phyloP scores from a whole-genome alignment of 345 rosid species.

The Clarkia xantiana region DNA sequence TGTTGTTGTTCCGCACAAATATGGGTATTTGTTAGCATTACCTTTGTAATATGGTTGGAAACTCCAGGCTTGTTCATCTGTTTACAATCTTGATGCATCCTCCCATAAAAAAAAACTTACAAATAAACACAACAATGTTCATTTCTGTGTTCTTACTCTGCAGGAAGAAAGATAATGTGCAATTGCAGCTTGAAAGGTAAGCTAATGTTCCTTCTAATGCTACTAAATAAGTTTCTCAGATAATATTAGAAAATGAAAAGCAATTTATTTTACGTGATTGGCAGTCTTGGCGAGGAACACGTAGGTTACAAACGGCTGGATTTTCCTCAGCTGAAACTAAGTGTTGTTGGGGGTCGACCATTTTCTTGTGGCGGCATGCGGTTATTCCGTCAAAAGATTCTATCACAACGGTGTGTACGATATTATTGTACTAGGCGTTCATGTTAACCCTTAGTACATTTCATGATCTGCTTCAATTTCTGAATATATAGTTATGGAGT shows the following conservation, averaged over 20 bases:
- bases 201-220: constrained; percentile 11
- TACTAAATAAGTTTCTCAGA: constrained; percentile 7
- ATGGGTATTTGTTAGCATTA: no score
- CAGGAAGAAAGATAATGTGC: constrained; percentile 50
- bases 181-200: constrained; percentile 76
- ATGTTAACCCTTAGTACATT: neutral
- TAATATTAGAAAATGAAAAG: no score
- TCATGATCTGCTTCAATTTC: neutral
- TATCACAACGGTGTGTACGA: constrained; percentile 37
- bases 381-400: constrained; percentile 41
- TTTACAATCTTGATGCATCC: no score
- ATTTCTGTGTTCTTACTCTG: constrained; percentile 7
- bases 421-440: neutral
- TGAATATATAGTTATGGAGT: constrained; percentile 46
- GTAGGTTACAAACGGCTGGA: constrained; percentile 60
- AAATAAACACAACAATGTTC: no score
- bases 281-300: constrained; percentile 75
- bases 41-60: no score
- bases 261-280: constrained; percentile 9
- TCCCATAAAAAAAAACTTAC: no score
- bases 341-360: constrained; percentile 81
- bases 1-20: no score
- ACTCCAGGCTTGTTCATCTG: no score
- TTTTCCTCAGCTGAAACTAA: constrained; percentile 51
- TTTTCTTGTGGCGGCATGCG: constrained; percentile 69